phyloP scores from a whole-genome alignment of 805 yeast species.

The Wickerhamomyces xylosicus region DNA sequence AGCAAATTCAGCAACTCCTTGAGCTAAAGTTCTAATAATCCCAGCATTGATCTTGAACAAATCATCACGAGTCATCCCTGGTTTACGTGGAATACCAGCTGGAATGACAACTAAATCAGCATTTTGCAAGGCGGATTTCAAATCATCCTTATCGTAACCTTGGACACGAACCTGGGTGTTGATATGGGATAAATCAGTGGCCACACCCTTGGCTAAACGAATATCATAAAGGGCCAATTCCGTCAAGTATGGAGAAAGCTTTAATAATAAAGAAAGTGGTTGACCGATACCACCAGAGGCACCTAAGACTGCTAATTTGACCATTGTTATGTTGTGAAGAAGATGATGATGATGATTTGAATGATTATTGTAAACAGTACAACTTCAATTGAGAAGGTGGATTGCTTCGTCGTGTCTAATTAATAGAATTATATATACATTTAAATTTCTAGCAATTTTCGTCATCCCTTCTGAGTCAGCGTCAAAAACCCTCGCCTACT shows the following conservation, averaged over 20 bases:
- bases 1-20: constrained; percentile 59
- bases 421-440: no score
- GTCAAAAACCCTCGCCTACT: no score
- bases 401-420: no score
- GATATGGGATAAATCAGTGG: constrained; percentile 81
- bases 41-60: constrained; percentile 77
- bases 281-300: constrained; percentile 96
- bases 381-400: no score
- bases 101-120: constrained; percentile 48
- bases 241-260: constrained; percentile 47
- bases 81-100: constrained; percentile 90
- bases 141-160: constrained; percentile 45
- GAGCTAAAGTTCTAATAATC: constrained; percentile 64
- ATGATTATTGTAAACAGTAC: no score
- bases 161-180: constrained; percentile 53
- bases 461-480: no score
- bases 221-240: constrained; percentile 78
- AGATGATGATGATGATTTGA: no score
- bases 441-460: no score
- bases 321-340: no score
- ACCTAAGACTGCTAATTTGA: constrained; percentile 77
- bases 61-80: constrained; percentile 92
- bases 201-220: constrained; percentile 77
- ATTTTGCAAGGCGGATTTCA: constrained; percentile 22
- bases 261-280: constrained; percentile 74